Evolutionary conservation across 2,329 filamentous ascomycete species (phyloP), one percentile per base, ranked within the genome.

Genomic region (Metarhizium robertsii): DNA sequence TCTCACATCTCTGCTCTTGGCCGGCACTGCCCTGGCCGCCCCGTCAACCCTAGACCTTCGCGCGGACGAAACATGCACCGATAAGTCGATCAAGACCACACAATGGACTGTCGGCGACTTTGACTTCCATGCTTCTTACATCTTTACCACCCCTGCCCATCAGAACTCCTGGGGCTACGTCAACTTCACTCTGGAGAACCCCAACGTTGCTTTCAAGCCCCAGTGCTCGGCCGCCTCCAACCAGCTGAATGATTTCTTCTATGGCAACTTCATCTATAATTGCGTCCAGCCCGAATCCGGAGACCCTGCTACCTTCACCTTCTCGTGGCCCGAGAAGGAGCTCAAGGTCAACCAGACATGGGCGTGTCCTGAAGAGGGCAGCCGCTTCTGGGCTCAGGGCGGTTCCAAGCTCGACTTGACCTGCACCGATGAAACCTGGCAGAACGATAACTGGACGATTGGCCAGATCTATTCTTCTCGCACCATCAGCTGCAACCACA

Each of bases 71-170:
- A 51, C 45, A 16, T 69, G 66, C 60, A 61, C 60, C 6, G 10
- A 52, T 7, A 54, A 55, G 49, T 66, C 65, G 7, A 53, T 52
- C 40, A 53, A 57, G 34, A 51, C 65, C 50, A 50, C 36, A 7
- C 48, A 58, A 8, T 80, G 77, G 76, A 66, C 63, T 1, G 61
- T 79, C 47, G 60, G 67, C 49, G 62, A 68, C 64, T 77, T 81
- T 57, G 71, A 74, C 64, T 80, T 70, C 69, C 72, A 76, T 64
- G 72, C 73, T n/a, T 71, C 68, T 11, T 78, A 75, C 64, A 65
- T 69, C 63, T 80, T 79, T 69, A 70, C 69, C 16, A 80, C 75
- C 2, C 78, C 78, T 0, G 69, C 78, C 3, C 78, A 81, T 67
- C 76, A 79, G 59, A 76, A 74, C 64, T 72, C 72, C 2, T 71